Conservation (phyloP, 116 monocot genomes). For the Posidonia oceanica region DNA sequence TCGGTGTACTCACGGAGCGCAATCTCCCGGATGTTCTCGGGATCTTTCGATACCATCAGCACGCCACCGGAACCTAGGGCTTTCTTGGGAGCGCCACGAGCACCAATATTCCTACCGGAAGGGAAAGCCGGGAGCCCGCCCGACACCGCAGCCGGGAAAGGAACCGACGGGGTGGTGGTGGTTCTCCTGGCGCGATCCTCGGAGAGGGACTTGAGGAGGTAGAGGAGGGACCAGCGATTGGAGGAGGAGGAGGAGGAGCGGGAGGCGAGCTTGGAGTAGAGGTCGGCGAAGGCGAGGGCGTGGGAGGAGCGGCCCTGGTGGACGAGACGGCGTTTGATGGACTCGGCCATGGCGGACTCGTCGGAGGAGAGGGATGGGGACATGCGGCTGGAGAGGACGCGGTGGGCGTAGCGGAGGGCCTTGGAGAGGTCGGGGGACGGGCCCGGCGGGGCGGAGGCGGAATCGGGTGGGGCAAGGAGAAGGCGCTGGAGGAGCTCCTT, state of each 20-base stretch:
- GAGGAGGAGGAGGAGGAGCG: constrained; percentile 12
- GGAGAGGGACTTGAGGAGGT: constrained; percentile 70
- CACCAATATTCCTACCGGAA: not conserved
- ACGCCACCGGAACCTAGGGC: constrained; percentile 15
- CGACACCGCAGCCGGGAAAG: constrained; percentile 7
- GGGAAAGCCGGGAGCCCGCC: constrained; percentile 18
- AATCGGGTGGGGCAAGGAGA: constrained; percentile 14
- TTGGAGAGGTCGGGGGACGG: constrained; percentile 7
- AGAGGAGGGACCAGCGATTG: constrained; percentile 61
- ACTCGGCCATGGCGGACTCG: constrained; percentile 55
- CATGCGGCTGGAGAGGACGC: constrained; percentile 77
- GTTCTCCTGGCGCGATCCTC: constrained; percentile 7
- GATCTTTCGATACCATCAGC: constrained; percentile 66
- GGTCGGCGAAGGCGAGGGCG: constrained; percentile 76
- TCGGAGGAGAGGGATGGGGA: constrained; percentile 39
- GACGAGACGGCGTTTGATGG: constrained; percentile 79
- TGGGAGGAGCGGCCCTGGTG: constrained; percentile 39
- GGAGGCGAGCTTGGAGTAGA: constrained; percentile 49
- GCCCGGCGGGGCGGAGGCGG: constrained; percentile 1
- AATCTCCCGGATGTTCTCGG: constrained; percentile 76
- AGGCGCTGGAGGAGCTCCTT: constrained; percentile 80
- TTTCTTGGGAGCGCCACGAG: constrained; percentile 14
- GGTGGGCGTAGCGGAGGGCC: constrained; percentile 62
- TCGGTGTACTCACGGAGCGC: constrained; percentile 72
- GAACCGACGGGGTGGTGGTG: not conserved